These are phyloP conservation scores for Neurospora sp. DNA, from an alignment of 495 filamentous ascomycete genomes.

Conservation along the genomic window DNA sequence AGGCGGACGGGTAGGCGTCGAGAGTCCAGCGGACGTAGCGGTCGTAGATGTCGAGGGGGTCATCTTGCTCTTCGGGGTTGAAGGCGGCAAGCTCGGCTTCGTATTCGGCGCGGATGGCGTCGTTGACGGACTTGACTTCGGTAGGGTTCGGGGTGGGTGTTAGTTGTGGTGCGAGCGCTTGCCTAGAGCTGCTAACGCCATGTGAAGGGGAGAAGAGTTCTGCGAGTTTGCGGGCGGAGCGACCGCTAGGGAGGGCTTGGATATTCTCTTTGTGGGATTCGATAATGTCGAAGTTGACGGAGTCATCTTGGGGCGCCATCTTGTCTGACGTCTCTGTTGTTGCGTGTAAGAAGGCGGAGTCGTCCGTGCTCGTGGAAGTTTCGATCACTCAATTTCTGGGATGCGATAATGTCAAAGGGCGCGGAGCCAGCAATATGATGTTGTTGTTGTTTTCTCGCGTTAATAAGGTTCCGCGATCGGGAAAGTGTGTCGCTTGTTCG, in stretches of 20 bases:
- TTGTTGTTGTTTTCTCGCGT: neutral
- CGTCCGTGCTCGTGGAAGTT: neutral
- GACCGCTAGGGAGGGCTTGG: slow-evolving; percentile 79
- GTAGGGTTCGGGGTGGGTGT: slow-evolving; percentile 45
- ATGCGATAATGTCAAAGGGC: neutral
- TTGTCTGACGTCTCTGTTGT: slow-evolving; percentile 7
- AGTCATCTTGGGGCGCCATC: slow-evolving; percentile 40
- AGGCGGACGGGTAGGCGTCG: slow-evolving; percentile 87
- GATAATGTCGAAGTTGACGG: slow-evolving; percentile 89
- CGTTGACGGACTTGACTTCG: slow-evolving; percentile 66
- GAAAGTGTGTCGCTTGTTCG: neutral
- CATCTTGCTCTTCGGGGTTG: slow-evolving; percentile 62
- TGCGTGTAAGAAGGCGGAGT: neutral
- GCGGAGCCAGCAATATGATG: neutral
- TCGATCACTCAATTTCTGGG: neutral
- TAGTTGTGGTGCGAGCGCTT: neutral
- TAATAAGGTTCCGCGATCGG: neutral
- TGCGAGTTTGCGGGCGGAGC: slow-evolving; percentile 84
- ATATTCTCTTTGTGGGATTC: slow-evolving; percentile 97
- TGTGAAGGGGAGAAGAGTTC: slow-evolving; percentile 64
- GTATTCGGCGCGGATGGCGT: slow-evolving; percentile 69
- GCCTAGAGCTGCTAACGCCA: slow-evolving; percentile 36
- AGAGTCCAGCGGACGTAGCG: slow-evolving; percentile 95
- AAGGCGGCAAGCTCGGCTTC: slow-evolving; percentile 72
- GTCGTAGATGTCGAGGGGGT: slow-evolving; percentile 91